Percentiles rank a stretch among this genome's conserved stretches.
phyloP scores from a whole-genome alignment of 1,284 basidiomycete species.

The Golubevia pallescens region DNA sequence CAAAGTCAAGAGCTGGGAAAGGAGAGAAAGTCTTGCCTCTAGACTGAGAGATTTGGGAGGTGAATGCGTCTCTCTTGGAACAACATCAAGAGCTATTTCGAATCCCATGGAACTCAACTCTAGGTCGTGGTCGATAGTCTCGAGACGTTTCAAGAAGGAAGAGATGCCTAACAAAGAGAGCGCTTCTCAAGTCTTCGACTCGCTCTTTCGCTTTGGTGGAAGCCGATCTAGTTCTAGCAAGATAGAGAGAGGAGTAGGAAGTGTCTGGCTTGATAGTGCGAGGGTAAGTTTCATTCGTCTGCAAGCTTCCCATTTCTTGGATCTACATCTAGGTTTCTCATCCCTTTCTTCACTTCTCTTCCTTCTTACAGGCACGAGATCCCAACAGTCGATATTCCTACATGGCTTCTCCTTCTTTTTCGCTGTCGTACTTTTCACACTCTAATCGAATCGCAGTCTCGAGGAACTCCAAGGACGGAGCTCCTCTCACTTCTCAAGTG shows the following conservation, averaged over 20 bases:
- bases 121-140: not conserved
- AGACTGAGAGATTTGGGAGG: too few relatives aligned
- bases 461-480: too few relatives aligned
- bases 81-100: not conserved
- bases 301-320: too few relatives aligned
- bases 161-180: too few relatives aligned
- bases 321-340: too few relatives aligned
- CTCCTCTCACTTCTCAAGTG: slow-evolving; percentile 1
- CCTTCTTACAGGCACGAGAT: slow-evolving; percentile 17
- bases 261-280: slow-evolving; percentile 68
- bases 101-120: too few relatives aligned
- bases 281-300: slow-evolving; percentile 18
- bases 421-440: slow-evolving; percentile 31
- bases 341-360: not conserved
- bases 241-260: slow-evolving; percentile 63
- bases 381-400: slow-evolving; percentile 43
- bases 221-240: too few relatives aligned
- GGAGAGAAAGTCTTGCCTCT: too few relatives aligned
- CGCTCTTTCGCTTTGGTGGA: too few relatives aligned
- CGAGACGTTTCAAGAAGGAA: not conserved
- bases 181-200: too few relatives aligned
- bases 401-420: slow-evolving; percentile 47
- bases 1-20: not conserved
- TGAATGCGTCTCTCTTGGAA: too few relatives aligned
- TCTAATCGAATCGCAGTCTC: not conserved